These are phyloP conservation scores for Rhizoctonia solani DNA, from an alignment of 1,284 basidiomycete genomes.

Conservation along the genomic window DNA sequence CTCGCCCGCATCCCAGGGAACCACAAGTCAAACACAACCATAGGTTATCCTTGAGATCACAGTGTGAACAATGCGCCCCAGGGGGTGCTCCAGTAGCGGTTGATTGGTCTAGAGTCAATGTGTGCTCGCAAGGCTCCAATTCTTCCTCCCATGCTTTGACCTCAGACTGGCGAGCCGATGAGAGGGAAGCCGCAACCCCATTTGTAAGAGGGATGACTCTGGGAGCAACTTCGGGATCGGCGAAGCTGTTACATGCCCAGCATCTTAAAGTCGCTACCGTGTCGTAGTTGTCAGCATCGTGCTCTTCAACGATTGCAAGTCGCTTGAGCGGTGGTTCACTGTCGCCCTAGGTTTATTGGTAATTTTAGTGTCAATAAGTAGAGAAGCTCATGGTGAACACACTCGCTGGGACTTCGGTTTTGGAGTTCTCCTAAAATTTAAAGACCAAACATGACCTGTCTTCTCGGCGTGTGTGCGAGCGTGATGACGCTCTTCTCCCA, in stretches of 20 bases:
- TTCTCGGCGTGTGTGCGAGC: conserved; percentile 71
- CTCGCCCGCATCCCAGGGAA: conserved; percentile 89
- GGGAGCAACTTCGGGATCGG: conserved; percentile 48
- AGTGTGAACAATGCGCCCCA: conserved; percentile 69
- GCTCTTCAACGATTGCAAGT: conserved; percentile 82
- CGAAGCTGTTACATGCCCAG: conserved; percentile 72
- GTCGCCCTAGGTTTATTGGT: conserved; percentile 48
- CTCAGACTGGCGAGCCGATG: conserved; percentile 89
- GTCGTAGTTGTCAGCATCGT: conserved; percentile 88
- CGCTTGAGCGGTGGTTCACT: conserved; percentile 85
- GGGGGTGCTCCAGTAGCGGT: conserved; percentile 54
- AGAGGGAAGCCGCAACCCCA: conserved; percentile 80
- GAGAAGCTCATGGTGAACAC: conserved; percentile 45
- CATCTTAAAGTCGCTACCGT: conserved; percentile 71
- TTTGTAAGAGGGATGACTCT: conserved; percentile 52
- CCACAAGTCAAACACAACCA: conserved; percentile 97
- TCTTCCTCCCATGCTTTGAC: conserved; percentile 99
- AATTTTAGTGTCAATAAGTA: background rate
- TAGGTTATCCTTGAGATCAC: conserved; percentile 84
- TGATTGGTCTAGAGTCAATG: conserved; percentile 74
- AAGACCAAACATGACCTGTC: conserved; percentile 73
- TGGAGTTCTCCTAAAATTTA: conserved; percentile 79
- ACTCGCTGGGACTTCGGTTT: conserved; percentile 73
- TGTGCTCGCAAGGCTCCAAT: conserved; percentile 85
- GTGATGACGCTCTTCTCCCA: conserved; percentile 66